phyloP scores from a whole-genome alignment of 2,329 filamentous ascomycete species.

The Hypoxylon sp. region DNA sequence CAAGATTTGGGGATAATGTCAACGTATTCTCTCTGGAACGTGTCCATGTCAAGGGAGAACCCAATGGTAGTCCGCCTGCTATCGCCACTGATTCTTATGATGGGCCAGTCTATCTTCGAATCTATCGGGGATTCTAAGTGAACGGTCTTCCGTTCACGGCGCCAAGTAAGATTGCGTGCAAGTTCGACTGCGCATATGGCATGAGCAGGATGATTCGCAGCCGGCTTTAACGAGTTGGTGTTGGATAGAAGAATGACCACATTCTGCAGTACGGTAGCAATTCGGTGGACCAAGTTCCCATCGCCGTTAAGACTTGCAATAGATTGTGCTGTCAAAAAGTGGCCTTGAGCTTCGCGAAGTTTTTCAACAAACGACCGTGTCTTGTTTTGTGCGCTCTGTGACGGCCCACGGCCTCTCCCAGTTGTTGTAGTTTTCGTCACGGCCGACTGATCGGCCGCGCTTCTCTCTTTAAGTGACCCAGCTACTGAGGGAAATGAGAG shows the following conservation, averaged over 20 bases:
- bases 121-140: conserved; percentile 51
- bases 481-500: conserved; percentile 81
- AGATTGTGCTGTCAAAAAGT: conserved; percentile 70
- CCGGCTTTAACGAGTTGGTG: conserved; percentile 58
- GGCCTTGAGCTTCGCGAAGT: conserved; percentile 71
- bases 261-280: conserved; percentile 70
- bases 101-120: conserved; percentile 48
- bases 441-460: conserved; percentile 49
- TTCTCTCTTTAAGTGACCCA: conserved; percentile 51
- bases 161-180: conserved; percentile 73
- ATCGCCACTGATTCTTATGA: conserved; percentile 45
- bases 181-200: conserved; percentile 73
- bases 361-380: conserved; percentile 64
- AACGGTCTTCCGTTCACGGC: conserved; percentile 67
- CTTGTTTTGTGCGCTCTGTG: conserved; percentile 40
- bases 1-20: conserved; percentile 84
- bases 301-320: conserved; percentile 63
- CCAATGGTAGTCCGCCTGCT: conserved; percentile 55
- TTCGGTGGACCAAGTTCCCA: conserved; percentile 67
- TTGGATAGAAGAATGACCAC: conserved; percentile 73
- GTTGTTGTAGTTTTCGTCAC: conserved; percentile 49
- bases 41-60: conserved; percentile 60
- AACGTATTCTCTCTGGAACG: conserved; percentile 82
- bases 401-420: conserved; percentile 43
- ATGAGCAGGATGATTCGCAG: conserved; percentile 61